These are phyloP conservation scores for Funneliformis mosseae DNA, from an alignment of 192 early-diverging fungal species.

Conservation along the genomic window DNA sequence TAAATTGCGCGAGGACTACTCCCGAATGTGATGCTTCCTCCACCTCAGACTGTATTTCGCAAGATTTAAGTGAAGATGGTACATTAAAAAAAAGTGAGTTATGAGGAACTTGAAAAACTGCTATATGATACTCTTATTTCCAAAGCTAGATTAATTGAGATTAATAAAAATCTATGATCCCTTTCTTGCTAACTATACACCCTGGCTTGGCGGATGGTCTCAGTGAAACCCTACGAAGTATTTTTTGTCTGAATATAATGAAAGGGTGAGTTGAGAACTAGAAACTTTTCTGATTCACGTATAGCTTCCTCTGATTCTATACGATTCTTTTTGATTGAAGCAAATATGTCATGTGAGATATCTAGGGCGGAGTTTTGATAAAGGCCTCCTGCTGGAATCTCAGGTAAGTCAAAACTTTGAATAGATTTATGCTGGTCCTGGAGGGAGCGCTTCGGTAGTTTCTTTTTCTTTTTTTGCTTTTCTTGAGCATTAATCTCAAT, in stretches of 20 bases:
- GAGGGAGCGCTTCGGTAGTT: neutral
- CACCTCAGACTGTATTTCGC: too few species aligned
- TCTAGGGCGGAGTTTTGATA: neutral
- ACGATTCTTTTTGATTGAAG: neutral
- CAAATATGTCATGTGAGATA: neutral
- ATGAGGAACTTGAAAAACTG: too few species aligned
- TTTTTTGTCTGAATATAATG: too few species aligned
- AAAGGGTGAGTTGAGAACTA: neutral
- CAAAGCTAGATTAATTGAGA: too few species aligned
- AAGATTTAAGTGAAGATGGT: too few species aligned
- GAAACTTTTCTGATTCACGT: neutral
- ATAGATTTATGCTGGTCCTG: neutral
- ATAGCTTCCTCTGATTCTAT: neutral
- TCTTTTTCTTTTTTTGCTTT: constrained; percentile 11
- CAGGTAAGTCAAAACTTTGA: neutral
- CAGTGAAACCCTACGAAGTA: too few species aligned
- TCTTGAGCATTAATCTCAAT: neutral
- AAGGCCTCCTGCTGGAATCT: too few species aligned
- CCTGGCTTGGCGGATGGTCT: neutral
- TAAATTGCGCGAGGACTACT: too few species aligned
- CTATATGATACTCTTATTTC: too few species aligned
- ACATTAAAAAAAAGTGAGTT: too few species aligned
- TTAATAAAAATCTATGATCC: too few species aligned
- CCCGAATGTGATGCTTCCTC: too few species aligned
- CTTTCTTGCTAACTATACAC: neutral